Percentiles rank a stretch among this genome's conserved stretches.
These are phyloP conservation scores for Lactifluus volemus DNA, from an alignment of 768 basidiomycete species.

Conservation along the genomic window DNA sequence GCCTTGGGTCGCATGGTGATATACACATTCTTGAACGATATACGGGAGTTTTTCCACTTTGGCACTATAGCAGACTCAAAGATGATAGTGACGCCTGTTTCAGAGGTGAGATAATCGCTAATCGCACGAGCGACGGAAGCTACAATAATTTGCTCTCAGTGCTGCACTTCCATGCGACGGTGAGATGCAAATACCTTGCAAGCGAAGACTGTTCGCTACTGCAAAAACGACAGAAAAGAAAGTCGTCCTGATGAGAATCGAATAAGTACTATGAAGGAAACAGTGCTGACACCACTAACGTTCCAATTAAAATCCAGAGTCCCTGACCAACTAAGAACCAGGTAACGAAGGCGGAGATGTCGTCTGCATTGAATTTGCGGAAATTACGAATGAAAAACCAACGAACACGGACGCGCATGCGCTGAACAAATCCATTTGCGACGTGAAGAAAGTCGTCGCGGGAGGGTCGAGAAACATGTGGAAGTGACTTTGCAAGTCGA, in stretches of 20 bases:
- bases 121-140: constrained; percentile 81
- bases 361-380: constrained; percentile 91
- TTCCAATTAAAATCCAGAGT: constrained; percentile 91
- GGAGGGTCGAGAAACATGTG: constrained; percentile 70
- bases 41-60: constrained; percentile 91
- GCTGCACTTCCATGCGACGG: neutral
- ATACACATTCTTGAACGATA: constrained; percentile 96
- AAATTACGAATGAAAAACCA: constrained; percentile 97
- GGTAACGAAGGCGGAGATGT: constrained; percentile 91
- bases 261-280: neutral
- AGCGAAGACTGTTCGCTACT: constrained; percentile 73
- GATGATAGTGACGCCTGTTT: constrained; percentile 89
- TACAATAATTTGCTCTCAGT: constrained; percentile 24
- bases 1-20: constrained; percentile 65
- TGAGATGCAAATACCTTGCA: constrained; percentile 50
- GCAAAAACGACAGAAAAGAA: constrained; percentile 94
- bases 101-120: constrained; percentile 86
- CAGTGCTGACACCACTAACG: constrained; percentile 40
- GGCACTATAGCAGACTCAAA: constrained; percentile 98
- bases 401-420: constrained; percentile 84
- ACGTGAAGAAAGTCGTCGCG: constrained; percentile 84
- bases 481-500: constrained; percentile 68
- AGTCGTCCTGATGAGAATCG: constrained; percentile 53
- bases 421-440: constrained; percentile 85
- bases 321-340: constrained; percentile 97